Percentiles rank a stretch among this genome's conserved stretches.
These are phyloP conservation scores for Starmerella davenportii DNA, from an alignment of 805 yeast species.

Conservation along the genomic window DNA sequence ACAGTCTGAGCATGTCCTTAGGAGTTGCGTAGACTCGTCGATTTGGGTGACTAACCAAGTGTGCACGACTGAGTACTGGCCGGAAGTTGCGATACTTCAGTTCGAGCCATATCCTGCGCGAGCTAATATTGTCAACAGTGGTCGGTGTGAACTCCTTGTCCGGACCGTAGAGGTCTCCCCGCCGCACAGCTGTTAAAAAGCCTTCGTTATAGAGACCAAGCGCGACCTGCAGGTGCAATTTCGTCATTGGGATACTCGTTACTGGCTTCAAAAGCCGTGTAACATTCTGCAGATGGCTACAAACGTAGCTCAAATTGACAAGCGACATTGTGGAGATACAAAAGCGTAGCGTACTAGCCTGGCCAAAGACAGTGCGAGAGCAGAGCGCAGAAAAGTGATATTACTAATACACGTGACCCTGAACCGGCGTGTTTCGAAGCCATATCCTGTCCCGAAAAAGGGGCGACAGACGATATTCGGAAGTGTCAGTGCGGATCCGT, in stretches of 20 bases:
- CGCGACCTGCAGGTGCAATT: constrained; percentile 67
- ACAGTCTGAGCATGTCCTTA: constrained; percentile 51
- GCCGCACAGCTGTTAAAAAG: constrained; percentile 61
- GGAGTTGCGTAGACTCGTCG: constrained; percentile 46
- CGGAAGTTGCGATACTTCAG: constrained; percentile 67
- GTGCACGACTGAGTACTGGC: constrained; percentile 57
- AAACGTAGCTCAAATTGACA: constrained; percentile 63
- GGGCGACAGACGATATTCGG: no score
- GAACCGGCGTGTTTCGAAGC: no score
- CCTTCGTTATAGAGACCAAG: constrained; percentile 81
- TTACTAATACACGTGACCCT: no score
- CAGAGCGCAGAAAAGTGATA: no score
- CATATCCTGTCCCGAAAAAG: no score
- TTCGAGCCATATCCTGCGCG: constrained; percentile 81
- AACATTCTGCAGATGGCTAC: constrained; percentile 81
- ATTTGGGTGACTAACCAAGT: constrained; percentile 70
- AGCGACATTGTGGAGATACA: constrained; percentile 75
- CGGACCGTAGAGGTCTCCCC: constrained; percentile 75
- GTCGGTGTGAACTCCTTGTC: constrained; percentile 41
- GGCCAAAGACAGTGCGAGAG: no score
- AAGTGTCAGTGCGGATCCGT: no score
- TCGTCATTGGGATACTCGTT: constrained; percentile 69
- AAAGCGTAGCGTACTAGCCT: no score
- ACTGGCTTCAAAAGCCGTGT: constrained; percentile 52
- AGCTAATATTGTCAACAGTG: constrained; percentile 70